A percentile compares a stretch with the other conserved stretches of the same genome.
Conservation (phyloP, 2,329 filamentous ascomycete genomes). For the Thelonectria olida region DNA sequence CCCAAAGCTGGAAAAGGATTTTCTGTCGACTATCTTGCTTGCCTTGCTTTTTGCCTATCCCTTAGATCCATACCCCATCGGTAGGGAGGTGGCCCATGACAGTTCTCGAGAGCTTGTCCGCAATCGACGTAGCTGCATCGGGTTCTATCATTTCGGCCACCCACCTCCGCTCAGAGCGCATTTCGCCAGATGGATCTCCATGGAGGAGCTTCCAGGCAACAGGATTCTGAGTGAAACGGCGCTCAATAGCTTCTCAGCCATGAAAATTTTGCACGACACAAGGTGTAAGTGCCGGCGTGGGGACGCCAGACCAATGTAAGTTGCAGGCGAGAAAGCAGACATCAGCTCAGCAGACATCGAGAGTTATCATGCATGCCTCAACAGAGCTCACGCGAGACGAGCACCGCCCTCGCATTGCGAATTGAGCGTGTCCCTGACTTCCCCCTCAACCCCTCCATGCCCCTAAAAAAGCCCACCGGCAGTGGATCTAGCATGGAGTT, state of each 20-base stretch:
- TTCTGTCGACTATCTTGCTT: background rate
- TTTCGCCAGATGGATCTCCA: constrained; percentile 10
- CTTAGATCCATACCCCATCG: constrained; percentile 14
- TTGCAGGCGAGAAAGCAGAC: background rate
- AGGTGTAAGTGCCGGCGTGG: background rate
- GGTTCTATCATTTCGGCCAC: constrained; percentile 17
- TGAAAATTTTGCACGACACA: background rate
- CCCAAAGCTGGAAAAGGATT: background rate
- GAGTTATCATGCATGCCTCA: background rate
- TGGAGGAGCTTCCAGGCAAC: constrained; percentile 30
- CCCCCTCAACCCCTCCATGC: constrained; percentile 12
- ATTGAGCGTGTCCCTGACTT: constrained; percentile 4
- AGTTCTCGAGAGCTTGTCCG: constrained; percentile 2
- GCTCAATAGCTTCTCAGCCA: background rate
- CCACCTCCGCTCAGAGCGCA: background rate
- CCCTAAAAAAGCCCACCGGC: constrained; percentile 3
- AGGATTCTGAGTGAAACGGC: constrained; percentile 25
- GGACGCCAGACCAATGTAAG: too few relatives aligned
- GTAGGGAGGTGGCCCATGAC: constrained; percentile 12
- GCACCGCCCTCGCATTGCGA: background rate
- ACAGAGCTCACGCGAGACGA: constrained; percentile 5
- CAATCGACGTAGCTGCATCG: constrained; percentile 22
- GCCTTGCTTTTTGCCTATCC: too few relatives aligned
- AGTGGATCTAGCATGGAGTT: constrained; percentile 9
- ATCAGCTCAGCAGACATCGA: background rate